These are phyloP conservation scores for Russula olivacea DNA, from an alignment of 768 basidiomycete genomes.

Conservation along the genomic window DNA sequence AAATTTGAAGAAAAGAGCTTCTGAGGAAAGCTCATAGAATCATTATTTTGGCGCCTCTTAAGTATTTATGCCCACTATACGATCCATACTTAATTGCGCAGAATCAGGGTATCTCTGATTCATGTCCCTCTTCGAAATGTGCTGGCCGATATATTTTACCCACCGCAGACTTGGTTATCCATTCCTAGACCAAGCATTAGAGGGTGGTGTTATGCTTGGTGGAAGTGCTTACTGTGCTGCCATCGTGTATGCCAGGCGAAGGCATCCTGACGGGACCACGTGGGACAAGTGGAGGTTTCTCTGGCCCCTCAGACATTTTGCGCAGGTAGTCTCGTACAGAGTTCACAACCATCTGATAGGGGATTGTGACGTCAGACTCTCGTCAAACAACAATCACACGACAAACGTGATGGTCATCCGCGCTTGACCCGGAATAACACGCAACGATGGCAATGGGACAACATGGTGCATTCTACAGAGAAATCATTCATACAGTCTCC, in stretches of 20 bases:
- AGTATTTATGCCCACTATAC: neutral
- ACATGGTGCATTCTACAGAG: slow-evolving; percentile 64
- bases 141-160: slow-evolving; percentile 24
- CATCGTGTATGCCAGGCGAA: slow-evolving; percentile 21
- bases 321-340: slow-evolving; percentile 65
- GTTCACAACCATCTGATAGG: slow-evolving; percentile 50
- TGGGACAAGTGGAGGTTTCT: slow-evolving; percentile 14
- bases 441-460: slow-evolving; percentile 76
- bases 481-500: slow-evolving; percentile 1
- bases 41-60: neutral
- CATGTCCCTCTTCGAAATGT: slow-evolving; percentile 21
- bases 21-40: slow-evolving; percentile 14
- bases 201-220: neutral
- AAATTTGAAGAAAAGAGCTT: neutral
- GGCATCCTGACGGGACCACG: slow-evolving; percentile 24
- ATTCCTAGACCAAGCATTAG: slow-evolving; percentile 15
- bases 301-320: slow-evolving; percentile 40
- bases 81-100: slow-evolving; percentile 2
- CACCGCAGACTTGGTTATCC: slow-evolving; percentile 15
- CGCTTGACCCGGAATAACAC: slow-evolving; percentile 75
- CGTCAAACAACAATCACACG: slow-evolving; percentile 2
- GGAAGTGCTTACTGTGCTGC: slow-evolving; percentile 18
- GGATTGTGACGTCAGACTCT: slow-evolving; percentile 1
- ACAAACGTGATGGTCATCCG: slow-evolving; percentile 72
- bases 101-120: slow-evolving; percentile 16